phyloP scores from a whole-genome alignment of 805 yeast species.

The Yarrowia hollandica region DNA sequence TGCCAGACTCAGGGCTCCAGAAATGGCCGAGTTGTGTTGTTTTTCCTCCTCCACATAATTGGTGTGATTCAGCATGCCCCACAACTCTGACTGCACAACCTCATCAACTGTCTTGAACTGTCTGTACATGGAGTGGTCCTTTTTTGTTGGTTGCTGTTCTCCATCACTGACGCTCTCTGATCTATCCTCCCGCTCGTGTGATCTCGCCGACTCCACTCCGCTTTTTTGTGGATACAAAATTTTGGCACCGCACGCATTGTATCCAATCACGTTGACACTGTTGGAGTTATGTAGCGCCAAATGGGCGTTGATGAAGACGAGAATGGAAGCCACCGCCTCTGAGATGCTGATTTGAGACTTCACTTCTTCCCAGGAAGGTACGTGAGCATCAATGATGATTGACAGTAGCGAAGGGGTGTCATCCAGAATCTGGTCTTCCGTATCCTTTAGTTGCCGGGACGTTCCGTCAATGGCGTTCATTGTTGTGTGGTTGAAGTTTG shows the following conservation, averaged over 20 bases:
- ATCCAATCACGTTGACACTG: slow-evolving; percentile 76
- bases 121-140: slow-evolving; percentile 63
- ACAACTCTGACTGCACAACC: slow-evolving; percentile 60
- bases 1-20: slow-evolving; percentile 83
- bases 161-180: slow-evolving; percentile 10
- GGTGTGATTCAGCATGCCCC: slow-evolving; percentile 47
- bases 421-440: slow-evolving; percentile 42
- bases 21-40: slow-evolving; percentile 44
- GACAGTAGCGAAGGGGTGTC: slow-evolving; percentile 79
- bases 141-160: not conserved
- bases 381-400: slow-evolving; percentile 75
- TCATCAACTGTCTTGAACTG: slow-evolving; percentile 82
- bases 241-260: slow-evolving; percentile 67
- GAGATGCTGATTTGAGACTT: slow-evolving; percentile 48
- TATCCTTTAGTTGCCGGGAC: slow-evolving; percentile 10
- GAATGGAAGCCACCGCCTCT: slow-evolving; percentile 61
- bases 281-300: slow-evolving; percentile 81
- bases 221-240: slow-evolving; percentile 61
- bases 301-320: slow-evolving; percentile 85
- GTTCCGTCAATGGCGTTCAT: slow-evolving; percentile 28
- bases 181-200: slow-evolving; percentile 17
- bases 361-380: slow-evolving; percentile 60
- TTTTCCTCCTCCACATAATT: slow-evolving; percentile 33
- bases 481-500: not conserved
- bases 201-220: not conserved